Conservation (phyloP, 2,329 filamentous ascomycete genomes). For the Akanthomyces uredinophilus region DNA sequence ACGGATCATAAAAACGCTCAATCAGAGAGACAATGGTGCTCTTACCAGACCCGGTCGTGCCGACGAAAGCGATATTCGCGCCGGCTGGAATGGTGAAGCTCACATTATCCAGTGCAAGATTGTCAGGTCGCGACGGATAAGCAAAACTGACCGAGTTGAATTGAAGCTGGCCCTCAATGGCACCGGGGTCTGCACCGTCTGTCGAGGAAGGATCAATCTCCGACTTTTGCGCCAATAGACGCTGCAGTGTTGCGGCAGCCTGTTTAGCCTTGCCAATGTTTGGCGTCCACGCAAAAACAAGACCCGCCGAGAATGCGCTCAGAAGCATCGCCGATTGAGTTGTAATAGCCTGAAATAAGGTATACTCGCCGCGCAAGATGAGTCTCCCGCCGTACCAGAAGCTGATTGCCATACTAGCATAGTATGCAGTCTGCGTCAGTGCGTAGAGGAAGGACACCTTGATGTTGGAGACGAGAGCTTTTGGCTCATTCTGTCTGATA, state of each 20-base stretch:
- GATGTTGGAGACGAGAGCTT: neutral
- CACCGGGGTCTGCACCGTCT: neutral
- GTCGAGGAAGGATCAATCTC: neutral
- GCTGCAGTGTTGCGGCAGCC: neutral
- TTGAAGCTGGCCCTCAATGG: neutral
- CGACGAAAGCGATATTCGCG: neutral
- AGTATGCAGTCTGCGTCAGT: neutral
- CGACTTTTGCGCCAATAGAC: neutral
- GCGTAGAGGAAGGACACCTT: slow-evolving; percentile 5
- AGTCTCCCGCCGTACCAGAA: slow-evolving; percentile 16
- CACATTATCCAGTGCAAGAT: neutral
- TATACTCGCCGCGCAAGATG: neutral
- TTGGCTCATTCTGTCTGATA: neutral
- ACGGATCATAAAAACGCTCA: neutral
- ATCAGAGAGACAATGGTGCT: neutral
- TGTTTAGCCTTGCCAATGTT: neutral
- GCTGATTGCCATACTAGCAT: slow-evolving; percentile 10
- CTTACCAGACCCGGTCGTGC: neutral
- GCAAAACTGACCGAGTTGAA: neutral
- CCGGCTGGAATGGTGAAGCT: neutral
- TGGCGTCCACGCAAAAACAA: neutral
- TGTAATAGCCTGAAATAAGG: neutral
- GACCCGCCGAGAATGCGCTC: neutral
- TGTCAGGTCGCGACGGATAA: neutral
- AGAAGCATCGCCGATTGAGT: neutral